Base-by-base conservation (phyloP, 768 basidiomycete genomes). In the Melanogaster broomeanus region DNA sequence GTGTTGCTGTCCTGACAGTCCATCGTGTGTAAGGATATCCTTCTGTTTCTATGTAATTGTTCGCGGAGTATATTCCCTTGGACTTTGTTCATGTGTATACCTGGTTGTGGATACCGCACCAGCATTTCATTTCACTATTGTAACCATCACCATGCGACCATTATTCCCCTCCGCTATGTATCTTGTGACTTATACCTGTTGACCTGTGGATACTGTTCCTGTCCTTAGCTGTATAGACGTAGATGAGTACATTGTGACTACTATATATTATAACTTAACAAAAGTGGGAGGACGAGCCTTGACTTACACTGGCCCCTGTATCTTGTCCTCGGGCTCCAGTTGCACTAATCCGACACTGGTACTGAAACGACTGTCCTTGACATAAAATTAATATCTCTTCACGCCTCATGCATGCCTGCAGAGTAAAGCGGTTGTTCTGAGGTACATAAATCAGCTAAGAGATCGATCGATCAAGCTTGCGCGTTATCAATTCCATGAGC, bases 1-100 rank as follows among this genome's bases (percentile, higher is more conserved):
- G 78, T 24, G 79, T 91, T 16, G 91, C 92, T n/a, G 71, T 93
- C 27, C 73, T 93, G 37, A 92, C 86, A 5, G 83, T 92, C 42
- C 57, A 61, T 27, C 79, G 84, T 19, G 65, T 78, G 22, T 80
- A 56, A 65, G 22, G 16, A 12, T 15, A 7, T 11, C 25, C 42
- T 47, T 22, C 31, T 16, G 35, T 30, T 16, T 34, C 18, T 16
- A 19, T 30, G 34, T 48, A 40, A 25, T 38, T 18, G 25, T 21
- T 45, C 22, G 21, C 47, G 12, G 37, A 51, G 34, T 38, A 6
- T 22, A 2, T 25, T 42, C 7, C 6, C 3, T 42, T 42, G 24
- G 27, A 28, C 41, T 42, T 24, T 16, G 24, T n/a, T n/a, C 16
- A 13, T 42, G 16, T 28, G 24, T 49, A 21, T 43, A 35, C 41